phyloP scores from a whole-genome alignment of 1,284 basidiomycete genomes.

The Anthracocystis setariae region DNA sequence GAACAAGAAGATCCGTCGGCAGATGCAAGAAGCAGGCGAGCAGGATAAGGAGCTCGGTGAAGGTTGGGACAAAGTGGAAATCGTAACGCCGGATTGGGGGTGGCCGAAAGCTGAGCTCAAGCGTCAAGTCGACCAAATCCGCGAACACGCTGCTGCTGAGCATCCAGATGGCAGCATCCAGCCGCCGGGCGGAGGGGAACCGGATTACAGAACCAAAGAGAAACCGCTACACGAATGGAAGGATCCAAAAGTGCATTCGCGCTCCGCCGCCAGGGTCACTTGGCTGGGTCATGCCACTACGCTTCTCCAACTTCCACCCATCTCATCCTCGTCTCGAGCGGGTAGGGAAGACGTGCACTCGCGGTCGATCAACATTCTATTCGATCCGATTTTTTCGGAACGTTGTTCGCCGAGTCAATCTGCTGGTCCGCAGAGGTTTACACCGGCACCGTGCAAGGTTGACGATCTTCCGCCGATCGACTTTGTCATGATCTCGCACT shows the following conservation, averaged over 20 bases:
- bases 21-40: constrained; percentile 11
- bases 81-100: constrained; percentile 42
- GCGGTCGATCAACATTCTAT: constrained; percentile 54
- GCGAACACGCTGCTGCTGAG: neutral
- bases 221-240: constrained; percentile 23
- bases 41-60: constrained; percentile 28
- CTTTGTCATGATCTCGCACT: constrained; percentile 63
- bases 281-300: constrained; percentile 64
- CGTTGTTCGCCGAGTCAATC: constrained; percentile 63
- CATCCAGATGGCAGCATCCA: neutral
- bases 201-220: constrained; percentile 20
- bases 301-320: constrained; percentile 56
- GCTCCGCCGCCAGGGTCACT: constrained; percentile 40
- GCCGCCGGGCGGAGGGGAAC: constrained; percentile 1
- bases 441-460: constrained; percentile 52
- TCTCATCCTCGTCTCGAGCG: neutral
- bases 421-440: constrained; percentile 57
- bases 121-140: constrained; percentile 17
- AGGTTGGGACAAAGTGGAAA: constrained; percentile 42
- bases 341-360: constrained; percentile 1
- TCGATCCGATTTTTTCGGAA: constrained; percentile 64
- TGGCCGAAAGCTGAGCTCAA: constrained; percentile 22
- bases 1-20: constrained; percentile 18
- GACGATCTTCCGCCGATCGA: constrained; percentile 58
- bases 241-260: constrained; percentile 14